Conservation (phyloP, 2,329 filamentous ascomycete genomes). For the Diaporthe amygdali region DNA sequence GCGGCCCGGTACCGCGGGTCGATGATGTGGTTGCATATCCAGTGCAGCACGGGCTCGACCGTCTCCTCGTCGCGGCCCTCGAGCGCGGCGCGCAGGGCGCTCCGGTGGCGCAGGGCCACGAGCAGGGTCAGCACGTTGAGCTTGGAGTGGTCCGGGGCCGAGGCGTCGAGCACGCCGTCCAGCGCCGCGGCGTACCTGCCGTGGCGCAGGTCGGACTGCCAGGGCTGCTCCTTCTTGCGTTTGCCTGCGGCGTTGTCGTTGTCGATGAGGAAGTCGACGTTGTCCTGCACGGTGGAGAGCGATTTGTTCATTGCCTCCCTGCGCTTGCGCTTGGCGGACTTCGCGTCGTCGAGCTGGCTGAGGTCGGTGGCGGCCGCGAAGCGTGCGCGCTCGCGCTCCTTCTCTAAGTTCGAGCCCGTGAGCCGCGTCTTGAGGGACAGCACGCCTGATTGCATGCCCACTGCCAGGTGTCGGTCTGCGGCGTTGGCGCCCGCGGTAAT, state of each 20-base stretch:
- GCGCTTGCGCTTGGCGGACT: constrained; percentile 70
- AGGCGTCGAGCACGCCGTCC: constrained; percentile 73
- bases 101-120: constrained; percentile 84
- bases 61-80: constrained; percentile 80
- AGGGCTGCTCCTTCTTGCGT: constrained; percentile 66
- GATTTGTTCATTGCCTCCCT: constrained; percentile 48
- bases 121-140: constrained; percentile 77
- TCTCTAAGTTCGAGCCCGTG: constrained; percentile 79
- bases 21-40: constrained; percentile 80
- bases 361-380: constrained; percentile 80
- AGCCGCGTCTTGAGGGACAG: constrained; percentile 89
- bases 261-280: constrained; percentile 87
- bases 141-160: constrained; percentile 58
- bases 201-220: constrained; percentile 83
- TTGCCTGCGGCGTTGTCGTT: constrained; percentile 60
- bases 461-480: constrained; percentile 90
- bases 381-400: constrained; percentile 79
- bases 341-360: constrained; percentile 75
- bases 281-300: constrained; percentile 85
- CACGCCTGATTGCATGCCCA: constrained; percentile 94
- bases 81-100: constrained; percentile 81
- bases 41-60: constrained; percentile 82
- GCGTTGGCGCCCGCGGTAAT: constrained; percentile 70
- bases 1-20: constrained; percentile 82
- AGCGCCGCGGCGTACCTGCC: constrained; percentile 79